Evolutionary conservation across 805 yeast genomes (phyloP).

Genomic region (Candida suzukii): DNA sequence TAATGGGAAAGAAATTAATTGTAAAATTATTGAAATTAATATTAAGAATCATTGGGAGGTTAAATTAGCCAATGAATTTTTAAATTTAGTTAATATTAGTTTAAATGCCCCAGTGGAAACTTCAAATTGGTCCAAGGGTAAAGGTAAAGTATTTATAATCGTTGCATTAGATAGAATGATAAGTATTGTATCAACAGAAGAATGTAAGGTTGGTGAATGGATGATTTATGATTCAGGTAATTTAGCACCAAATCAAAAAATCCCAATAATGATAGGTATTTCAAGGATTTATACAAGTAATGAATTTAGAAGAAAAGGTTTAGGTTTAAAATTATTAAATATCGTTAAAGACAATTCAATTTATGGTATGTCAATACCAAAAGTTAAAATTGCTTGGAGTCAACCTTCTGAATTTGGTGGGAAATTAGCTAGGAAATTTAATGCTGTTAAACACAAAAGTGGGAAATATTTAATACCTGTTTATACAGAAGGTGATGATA

Average conservation of each 20-base stretch:
- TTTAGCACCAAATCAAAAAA: conserved; percentile 38
- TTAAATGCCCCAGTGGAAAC: conserved; percentile 45
- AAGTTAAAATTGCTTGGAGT: conserved; percentile 53
- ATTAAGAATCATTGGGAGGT: conserved; percentile 25
- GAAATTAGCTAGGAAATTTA: conserved; percentile 46
- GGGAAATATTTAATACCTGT: conserved; percentile 46
- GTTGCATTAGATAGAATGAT: conserved; percentile 40
- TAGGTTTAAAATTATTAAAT: conserved; percentile 40
- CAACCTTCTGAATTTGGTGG: conserved; percentile 68
- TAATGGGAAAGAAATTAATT: conserved; percentile 1
- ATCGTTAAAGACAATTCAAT: conserved; percentile 36
- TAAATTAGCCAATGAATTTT: conserved; percentile 29
- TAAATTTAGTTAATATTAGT: conserved; percentile 51
- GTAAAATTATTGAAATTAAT: conserved; percentile 28
- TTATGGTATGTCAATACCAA: conserved; percentile 40
- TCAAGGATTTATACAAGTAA: conserved; percentile 42
- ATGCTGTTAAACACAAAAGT: conserved; percentile 46
- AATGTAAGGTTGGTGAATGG: conserved; percentile 45
- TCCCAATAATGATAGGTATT: conserved; percentile 35
- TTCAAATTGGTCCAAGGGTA: conserved; percentile 14
- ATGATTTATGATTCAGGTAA: conserved; percentile 45
- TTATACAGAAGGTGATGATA: conserved; percentile 24
- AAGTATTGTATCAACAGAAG: conserved; percentile 51
- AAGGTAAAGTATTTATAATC: conserved; percentile 44
- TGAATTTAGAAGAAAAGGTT: conserved; percentile 39